phyloP scores from a whole-genome alignment of 495 filamentous ascomycete species.

The Aspergillus mulundensis region DNA sequence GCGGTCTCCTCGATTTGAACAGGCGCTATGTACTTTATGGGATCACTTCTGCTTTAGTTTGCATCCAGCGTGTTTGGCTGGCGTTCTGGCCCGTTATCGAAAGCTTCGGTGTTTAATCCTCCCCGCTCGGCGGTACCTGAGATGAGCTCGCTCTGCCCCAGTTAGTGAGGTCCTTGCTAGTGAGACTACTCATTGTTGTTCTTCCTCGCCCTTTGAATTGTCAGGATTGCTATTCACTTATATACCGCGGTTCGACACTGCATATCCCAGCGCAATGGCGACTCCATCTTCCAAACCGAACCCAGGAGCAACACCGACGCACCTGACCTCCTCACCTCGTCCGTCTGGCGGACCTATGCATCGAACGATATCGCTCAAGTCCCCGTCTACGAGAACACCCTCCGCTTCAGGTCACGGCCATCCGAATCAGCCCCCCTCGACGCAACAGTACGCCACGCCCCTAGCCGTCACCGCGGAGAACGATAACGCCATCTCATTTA shows the following conservation, averaged over 20 bases:
- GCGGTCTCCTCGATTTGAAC: not conserved
- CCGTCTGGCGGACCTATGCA: slow-evolving; percentile 37
- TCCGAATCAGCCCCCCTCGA: slow-evolving; percentile 24
- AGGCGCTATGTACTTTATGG: not conserved
- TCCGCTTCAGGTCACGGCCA: slow-evolving; percentile 34
- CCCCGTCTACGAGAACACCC: slow-evolving; percentile 42
- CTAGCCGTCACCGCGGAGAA: slow-evolving; percentile 29
- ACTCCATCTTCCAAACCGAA: slow-evolving; percentile 43
- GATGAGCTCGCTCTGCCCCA: slow-evolving; percentile 5
- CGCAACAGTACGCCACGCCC: slow-evolving; percentile 43
- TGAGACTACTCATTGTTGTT: not conserved
- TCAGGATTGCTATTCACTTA: not conserved
- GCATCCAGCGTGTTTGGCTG: not conserved
- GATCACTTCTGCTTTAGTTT: not conserved
- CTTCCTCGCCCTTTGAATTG: not conserved
- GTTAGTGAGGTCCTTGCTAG: not conserved
- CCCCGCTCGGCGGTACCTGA: not conserved
- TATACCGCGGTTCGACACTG: not conserved
- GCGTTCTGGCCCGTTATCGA: not conserved
- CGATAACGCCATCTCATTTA: slow-evolving; percentile 44
- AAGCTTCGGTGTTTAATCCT: not conserved
- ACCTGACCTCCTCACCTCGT: slow-evolving; percentile 43
- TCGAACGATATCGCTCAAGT: slow-evolving; percentile 42
- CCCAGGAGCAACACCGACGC: slow-evolving; percentile 43
- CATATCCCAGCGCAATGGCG: slow-evolving; percentile 23